Evolutionary conservation across 2,329 filamentous ascomycete genomes (phyloP).

Genomic region (Teratosphaeria pseudoeucalypti): DNA sequence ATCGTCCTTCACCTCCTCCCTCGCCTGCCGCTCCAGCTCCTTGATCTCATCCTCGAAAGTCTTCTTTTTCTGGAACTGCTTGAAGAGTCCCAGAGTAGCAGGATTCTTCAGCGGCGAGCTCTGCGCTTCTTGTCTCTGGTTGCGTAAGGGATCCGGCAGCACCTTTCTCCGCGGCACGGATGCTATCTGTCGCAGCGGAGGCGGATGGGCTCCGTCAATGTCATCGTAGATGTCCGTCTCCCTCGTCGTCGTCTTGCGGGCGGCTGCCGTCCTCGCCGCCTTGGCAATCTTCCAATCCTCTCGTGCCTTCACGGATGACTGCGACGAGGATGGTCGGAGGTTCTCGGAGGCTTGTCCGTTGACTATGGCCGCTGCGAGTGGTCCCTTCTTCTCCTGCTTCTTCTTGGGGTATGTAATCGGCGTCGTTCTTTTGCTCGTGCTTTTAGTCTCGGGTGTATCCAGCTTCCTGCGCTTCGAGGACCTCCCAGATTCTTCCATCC

Average conservation of each 20-base stretch:
- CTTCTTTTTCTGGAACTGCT: constrained; percentile 20
- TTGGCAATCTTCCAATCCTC: constrained; percentile 12
- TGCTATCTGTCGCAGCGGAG: constrained; percentile 3
- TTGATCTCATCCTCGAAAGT: constrained; percentile 26
- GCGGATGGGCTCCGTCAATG: constrained; percentile 30
- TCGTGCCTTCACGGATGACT: background rate
- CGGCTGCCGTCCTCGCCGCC: constrained; percentile 4
- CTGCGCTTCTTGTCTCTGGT: constrained; percentile 3
- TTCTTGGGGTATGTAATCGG: constrained; percentile 3
- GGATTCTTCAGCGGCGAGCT: constrained; percentile 2
- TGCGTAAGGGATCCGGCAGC: constrained; percentile 13
- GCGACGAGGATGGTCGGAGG: background rate
- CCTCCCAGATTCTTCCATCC: constrained; percentile 17
- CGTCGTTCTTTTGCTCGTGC: background rate
- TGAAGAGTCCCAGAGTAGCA: constrained; percentile 17
- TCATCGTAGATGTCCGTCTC: constrained; percentile 32
- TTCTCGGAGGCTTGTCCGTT: background rate
- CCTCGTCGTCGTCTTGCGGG: constrained; percentile 4
- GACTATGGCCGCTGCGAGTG: background rate
- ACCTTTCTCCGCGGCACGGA: constrained; percentile 7
- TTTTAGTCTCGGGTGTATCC: constrained; percentile 9
- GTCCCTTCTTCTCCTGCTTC: constrained; percentile 4
- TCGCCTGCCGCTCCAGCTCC: constrained; percentile 17
- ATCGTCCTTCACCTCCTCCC: constrained; percentile 3
- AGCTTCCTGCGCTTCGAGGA: constrained; percentile 22